Evolutionary conservation across 148 eudicot genomes (phyloP).

Genomic region (Suaeda aralocaspica): DNA sequence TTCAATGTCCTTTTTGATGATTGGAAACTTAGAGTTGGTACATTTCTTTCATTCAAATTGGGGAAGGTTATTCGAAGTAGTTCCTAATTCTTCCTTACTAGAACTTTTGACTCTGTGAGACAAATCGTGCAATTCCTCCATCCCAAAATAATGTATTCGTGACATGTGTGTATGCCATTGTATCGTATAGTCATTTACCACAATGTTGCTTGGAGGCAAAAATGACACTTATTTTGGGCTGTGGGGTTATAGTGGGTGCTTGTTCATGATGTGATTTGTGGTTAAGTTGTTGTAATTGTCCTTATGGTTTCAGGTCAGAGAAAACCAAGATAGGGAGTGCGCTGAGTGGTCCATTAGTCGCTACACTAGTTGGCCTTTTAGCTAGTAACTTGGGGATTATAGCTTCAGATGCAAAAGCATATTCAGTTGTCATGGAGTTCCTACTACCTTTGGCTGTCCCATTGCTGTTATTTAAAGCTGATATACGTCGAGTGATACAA

Average conservation of each 20-base stretch:
- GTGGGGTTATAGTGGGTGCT: background rate
- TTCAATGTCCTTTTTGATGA: too few species aligned
- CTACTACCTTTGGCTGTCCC: conserved; percentile 84
- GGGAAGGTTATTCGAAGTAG: too few species aligned
- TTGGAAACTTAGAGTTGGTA: too few species aligned
- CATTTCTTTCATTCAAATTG: too few species aligned
- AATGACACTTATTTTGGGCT: background rate
- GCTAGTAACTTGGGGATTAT: conserved; percentile 88
- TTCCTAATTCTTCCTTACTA: too few species aligned
- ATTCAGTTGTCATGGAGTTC: conserved; percentile 56
- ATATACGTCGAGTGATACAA: conserved; percentile 53
- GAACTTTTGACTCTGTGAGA: too few species aligned
- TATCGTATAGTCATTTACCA: too few species aligned
- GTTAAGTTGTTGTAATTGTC: conserved; percentile 7
- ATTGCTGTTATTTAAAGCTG: conserved; percentile 82
- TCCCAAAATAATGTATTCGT: too few species aligned
- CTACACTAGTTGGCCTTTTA: conserved; percentile 74
- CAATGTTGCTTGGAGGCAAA: too few species aligned
- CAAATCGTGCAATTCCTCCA: too few species aligned
- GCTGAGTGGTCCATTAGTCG: conserved; percentile 82
- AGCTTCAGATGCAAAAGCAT: conserved; percentile 72
- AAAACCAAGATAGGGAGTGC: conserved; percentile 84
- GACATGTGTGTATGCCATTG: too few species aligned
- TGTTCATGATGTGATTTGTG: background rate
- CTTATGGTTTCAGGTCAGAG: conserved; percentile 65